Evolutionary conservation across 2,329 filamentous ascomycete genomes (phyloP).

Genomic region (Penicillium sp.): DNA sequence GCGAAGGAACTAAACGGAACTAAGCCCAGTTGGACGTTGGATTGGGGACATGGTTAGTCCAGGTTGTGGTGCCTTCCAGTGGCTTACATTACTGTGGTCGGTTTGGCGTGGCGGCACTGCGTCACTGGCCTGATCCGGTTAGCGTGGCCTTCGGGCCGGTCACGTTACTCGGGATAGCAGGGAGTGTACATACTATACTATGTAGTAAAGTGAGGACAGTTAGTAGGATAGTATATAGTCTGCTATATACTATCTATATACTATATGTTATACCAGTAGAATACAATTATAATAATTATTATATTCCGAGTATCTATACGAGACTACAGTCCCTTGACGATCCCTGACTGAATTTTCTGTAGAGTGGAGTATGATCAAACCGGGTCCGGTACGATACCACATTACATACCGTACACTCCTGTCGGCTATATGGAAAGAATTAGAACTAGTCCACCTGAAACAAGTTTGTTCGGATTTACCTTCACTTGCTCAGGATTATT

Average conservation of each 20-base stretch:
- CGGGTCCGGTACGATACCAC: not conserved
- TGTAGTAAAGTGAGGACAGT: no score
- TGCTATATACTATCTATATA: no score
- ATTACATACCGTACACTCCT: not conserved
- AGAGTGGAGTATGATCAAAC: not conserved
- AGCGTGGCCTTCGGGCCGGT: constrained; percentile 24
- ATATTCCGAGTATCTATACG: no score
- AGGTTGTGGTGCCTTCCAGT: no score
- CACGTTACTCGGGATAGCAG: not conserved
- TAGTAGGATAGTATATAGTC: no score
- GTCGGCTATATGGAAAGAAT: constrained; percentile 1
- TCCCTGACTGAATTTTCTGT: constrained; percentile 4
- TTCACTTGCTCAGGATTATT: no score
- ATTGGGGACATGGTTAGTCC: no score
- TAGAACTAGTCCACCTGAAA: not conserved
- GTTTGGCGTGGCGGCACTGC: not conserved
- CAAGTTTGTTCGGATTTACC: not conserved
- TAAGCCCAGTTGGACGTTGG: not conserved
- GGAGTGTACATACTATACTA: no score
- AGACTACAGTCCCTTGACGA: no score
- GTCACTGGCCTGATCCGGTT: constrained; percentile 5
- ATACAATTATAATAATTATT: not conserved
- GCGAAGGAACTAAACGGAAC: not conserved
- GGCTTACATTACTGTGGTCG: no score
- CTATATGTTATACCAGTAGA: no score